Conservation (phyloP, 371 early-diverging fungal genomes). For the Circinella umbellata region DNA sequence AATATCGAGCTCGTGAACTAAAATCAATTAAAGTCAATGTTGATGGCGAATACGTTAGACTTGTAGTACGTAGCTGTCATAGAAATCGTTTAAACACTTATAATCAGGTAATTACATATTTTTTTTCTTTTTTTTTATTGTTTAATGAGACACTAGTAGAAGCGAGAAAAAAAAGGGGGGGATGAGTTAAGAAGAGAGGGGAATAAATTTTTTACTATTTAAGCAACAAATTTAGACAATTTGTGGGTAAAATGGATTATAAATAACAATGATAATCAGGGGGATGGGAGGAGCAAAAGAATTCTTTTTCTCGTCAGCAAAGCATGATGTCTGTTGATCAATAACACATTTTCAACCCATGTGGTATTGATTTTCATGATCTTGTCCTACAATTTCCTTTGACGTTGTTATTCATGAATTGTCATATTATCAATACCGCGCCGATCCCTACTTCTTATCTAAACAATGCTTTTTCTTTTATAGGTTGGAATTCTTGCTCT, state of each 20-base stretch:
- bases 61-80: constrained; percentile 74
- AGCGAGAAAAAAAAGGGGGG: not conserved
- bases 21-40: constrained; percentile 77
- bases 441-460: not conserved
- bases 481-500: constrained; percentile 34
- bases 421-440: too few relatives aligned
- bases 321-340: not conserved
- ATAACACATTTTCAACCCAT: not conserved
- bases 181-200: not conserved
- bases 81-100: constrained; percentile 75
- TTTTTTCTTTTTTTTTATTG: not conserved
- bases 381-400: too few relatives aligned
- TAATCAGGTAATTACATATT: constrained; percentile 64
- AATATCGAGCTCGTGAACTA: constrained; percentile 66
- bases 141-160: not conserved
- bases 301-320: too few relatives aligned
- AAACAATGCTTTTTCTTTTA: not conserved
- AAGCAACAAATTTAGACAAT: too few relatives aligned
- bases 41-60: constrained; percentile 73
- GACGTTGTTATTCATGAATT: too few relatives aligned
- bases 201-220: too few relatives aligned
- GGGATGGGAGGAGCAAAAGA: not conserved
- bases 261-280: not conserved
- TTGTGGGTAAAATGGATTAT: too few relatives aligned
- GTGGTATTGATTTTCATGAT: too few relatives aligned